These are phyloP conservation scores for Penicillium sp. DNA, from an alignment of 2,329 filamentous ascomycete species.

Conservation along the genomic window DNA sequence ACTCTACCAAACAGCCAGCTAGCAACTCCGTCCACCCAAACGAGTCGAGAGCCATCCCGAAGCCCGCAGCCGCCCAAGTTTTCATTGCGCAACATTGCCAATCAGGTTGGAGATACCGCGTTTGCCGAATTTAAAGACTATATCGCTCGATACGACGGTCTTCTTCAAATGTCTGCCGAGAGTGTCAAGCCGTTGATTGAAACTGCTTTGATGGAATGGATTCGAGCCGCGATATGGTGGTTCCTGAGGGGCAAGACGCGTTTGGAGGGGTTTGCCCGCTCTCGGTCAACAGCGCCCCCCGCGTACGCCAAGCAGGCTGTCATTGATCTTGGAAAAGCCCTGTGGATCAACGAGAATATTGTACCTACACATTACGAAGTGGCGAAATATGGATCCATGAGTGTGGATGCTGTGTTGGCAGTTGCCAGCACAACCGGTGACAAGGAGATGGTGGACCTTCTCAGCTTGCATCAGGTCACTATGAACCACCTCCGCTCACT, in stretches of 20 bases:
- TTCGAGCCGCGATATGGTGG: constrained; percentile 81
- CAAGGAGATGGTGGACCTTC: constrained; percentile 44
- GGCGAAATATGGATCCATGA: constrained; percentile 38
- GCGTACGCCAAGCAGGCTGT: constrained; percentile 69
- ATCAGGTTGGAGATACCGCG: constrained; percentile 61
- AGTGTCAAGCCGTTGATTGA: constrained; percentile 64
- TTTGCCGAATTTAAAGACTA: constrained; percentile 68
- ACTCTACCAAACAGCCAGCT: constrained; percentile 2
- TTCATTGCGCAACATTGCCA: constrained; percentile 37
- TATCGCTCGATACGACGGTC: constrained; percentile 69
- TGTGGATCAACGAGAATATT: constrained; percentile 66
- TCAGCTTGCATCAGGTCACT: constrained; percentile 55
- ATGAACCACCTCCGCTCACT: constrained; percentile 69
- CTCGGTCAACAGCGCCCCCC: constrained; percentile 46
- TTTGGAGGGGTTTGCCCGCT: constrained; percentile 69
- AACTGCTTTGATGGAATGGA: constrained; percentile 64
- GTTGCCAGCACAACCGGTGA: constrained; percentile 47
- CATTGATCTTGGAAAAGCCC: constrained; percentile 77
- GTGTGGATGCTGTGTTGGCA: constrained; percentile 41
- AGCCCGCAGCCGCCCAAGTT: constrained; percentile 30
- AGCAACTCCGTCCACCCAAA: constrained; percentile 15
- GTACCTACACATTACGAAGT: constrained; percentile 42
- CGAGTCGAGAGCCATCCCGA: constrained; percentile 16
- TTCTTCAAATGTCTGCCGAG: constrained; percentile 77
- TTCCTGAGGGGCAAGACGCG: constrained; percentile 76